Evolutionary conservation across 306 rosid genomes (phyloP).

Genomic region (Corylus americana): DNA sequence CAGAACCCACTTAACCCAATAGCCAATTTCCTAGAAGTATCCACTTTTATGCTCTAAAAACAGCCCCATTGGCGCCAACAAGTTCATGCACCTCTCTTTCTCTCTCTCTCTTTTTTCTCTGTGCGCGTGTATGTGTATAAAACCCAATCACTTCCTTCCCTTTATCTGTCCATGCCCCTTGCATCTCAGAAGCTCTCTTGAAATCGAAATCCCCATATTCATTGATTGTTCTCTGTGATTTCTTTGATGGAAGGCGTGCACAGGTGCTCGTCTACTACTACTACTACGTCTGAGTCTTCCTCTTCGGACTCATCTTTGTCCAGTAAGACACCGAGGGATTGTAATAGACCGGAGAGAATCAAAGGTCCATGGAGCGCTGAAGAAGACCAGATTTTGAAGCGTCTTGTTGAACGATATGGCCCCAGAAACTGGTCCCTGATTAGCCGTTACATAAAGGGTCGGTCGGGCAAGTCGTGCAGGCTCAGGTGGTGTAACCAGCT

Average conservation of each 20-base stretch:
- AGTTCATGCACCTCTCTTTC: slow-evolving; percentile 44
- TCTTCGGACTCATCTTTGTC: slow-evolving; percentile 59
- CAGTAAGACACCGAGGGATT: slow-evolving; percentile 3
- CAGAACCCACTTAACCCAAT: slow-evolving; percentile 23
- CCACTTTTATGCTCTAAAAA: slow-evolving; percentile 12
- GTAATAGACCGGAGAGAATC: slow-evolving; percentile 45
- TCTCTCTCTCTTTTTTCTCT: not conserved
- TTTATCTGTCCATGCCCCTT: not conserved
- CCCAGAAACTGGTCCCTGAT: slow-evolving; percentile 90
- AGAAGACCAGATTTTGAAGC: slow-evolving; percentile 79
- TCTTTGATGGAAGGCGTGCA: slow-evolving; percentile 41
- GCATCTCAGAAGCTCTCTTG: not conserved
- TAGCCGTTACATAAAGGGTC: slow-evolving; percentile 75
- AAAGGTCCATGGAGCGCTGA: slow-evolving; percentile 98
- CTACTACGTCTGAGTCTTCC: slow-evolving; percentile 64
- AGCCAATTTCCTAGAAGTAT: slow-evolving; percentile 64
- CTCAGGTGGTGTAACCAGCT: slow-evolving; percentile 98
- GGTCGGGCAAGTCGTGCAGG: slow-evolving; percentile 93
- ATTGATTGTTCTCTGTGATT: not conserved
- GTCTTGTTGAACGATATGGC: slow-evolving; percentile 78
- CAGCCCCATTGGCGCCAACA: not conserved
- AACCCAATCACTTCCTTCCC: slow-evolving; percentile 9
- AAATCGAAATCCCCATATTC: not conserved
- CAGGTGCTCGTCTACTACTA: slow-evolving; percentile 51
- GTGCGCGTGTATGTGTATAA: slow-evolving; percentile 1